phyloP scores from a whole-genome alignment of 2,329 filamentous ascomycete species.

The Pleomassaria siparia region DNA sequence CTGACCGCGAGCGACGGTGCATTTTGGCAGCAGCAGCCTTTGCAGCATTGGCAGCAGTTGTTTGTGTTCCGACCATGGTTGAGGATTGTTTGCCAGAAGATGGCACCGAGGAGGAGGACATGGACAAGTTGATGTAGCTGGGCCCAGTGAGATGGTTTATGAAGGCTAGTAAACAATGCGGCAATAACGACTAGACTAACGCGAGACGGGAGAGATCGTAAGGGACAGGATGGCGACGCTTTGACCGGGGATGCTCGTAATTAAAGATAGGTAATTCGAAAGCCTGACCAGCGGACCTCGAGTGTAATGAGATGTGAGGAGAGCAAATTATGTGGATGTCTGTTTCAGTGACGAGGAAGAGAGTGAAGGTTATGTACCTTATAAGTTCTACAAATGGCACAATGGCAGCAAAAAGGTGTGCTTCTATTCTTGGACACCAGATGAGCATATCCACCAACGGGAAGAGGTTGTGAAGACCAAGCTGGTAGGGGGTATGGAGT shows the following conservation, averaged over 20 bases:
- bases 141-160: slow-evolving; percentile 46
- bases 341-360: slow-evolving; percentile 30
- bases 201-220: slow-evolving; percentile 45
- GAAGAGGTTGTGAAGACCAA: slow-evolving; percentile 30
- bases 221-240: slow-evolving; percentile 46
- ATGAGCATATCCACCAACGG: slow-evolving; percentile 31
- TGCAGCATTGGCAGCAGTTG: slow-evolving; percentile 52
- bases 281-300: slow-evolving; percentile 53
- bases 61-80: slow-evolving; percentile 55
- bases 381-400: slow-evolving; percentile 46
- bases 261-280: slow-evolving; percentile 51
- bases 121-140: slow-evolving; percentile 48
- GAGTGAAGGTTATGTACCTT: slow-evolving; percentile 47
- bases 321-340: slow-evolving; percentile 53
- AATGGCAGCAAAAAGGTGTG: slow-evolving; percentile 44
- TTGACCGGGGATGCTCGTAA: slow-evolving; percentile 44
- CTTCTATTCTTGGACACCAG: slow-evolving; percentile 54
- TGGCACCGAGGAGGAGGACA: slow-evolving; percentile 51
- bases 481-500: slow-evolving; percentile 15
- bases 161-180: slow-evolving; percentile 45
- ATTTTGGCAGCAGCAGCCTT: slow-evolving; percentile 72
- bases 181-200: slow-evolving; percentile 46
- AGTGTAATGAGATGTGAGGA: slow-evolving; percentile 38
- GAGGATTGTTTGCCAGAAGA: slow-evolving; percentile 45
- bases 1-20: slow-evolving; percentile 92